Base-by-base conservation (phyloP, 2,329 filamentous ascomycete species). In the Metarhizium rileyi region DNA sequence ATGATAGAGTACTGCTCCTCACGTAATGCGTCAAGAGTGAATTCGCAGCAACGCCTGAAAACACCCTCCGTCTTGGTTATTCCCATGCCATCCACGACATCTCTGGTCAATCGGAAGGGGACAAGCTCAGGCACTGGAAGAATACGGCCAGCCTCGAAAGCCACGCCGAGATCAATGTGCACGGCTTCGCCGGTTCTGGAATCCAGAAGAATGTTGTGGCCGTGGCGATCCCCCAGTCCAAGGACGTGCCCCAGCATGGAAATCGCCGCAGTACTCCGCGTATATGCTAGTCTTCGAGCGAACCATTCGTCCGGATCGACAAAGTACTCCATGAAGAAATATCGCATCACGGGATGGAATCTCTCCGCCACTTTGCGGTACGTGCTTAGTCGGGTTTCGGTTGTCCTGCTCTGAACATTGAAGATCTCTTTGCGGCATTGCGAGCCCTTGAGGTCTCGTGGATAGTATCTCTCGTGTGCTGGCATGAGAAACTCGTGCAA, bases 281-380 rank as follows among this genome's bases (percentile, higher is more conserved):
- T 95, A 63, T 98, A 98, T 5, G 91, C 90, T 9, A 95, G 78
- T 6, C 94, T 81, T 57, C 84, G 87, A 52, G 81, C 78, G 60
- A 96, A 98, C 93, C 93, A 99, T 57, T 95, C 90, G 62, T 98
- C 91, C 0, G 93, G 93, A 55, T 95, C 89, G 47, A 84, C 77
- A 63, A 95, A 99, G 53, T 86, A 81, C 65, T 99, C 93, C 74
- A 96, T 89, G 65, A 98, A 95, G 70, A 98, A 99, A 70, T 90
- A 95, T 50, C 86, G 82, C 83, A 98, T 87, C 4, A 97, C 93
- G 0, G 94, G 93, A 53, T 90, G 86, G 65, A 97, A 95, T 46
- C 80, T 80, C 4, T 90, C 83, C 5, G 82, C 84, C 3, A 96
- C 83, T 54, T 83, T 84, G 46, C 84, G 83, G 70, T 86, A 99